Evolutionary conservation across 441 rosid genomes (phyloP).

Genomic region (Croton setiger): DNA sequence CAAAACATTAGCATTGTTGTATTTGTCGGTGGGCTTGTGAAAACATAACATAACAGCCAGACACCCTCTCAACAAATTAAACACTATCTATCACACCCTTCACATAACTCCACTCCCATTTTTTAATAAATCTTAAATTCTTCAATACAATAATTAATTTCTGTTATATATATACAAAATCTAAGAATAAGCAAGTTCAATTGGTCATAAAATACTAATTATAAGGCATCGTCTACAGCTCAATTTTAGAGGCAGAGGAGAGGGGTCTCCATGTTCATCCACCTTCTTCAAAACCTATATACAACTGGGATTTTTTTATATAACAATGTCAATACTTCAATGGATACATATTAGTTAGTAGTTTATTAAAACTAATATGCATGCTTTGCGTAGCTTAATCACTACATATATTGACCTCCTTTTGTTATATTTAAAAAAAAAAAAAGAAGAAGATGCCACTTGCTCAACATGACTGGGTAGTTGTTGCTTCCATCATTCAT

Average conservation of each 20-base stretch:
- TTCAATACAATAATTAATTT: not conserved
- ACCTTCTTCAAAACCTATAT: not conserved
- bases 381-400: not conserved
- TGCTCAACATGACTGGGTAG: not conserved
- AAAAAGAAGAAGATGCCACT: not conserved
- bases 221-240: not conserved
- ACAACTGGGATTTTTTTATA: not conserved
- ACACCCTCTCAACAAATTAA: too few species aligned
- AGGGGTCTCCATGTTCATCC: not conserved
- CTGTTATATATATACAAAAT: not conserved
- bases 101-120: not conserved
- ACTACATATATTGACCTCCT: slow-evolving; percentile 8
- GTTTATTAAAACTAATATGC: not conserved
- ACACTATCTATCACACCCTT: too few species aligned
- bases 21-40: too few species aligned
- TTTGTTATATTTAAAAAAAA: not conserved
- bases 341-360: not conserved
- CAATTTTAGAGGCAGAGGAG: not conserved
- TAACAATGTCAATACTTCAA: not conserved
- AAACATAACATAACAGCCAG: too few species aligned
- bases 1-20: too few species aligned
- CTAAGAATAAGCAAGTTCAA: not conserved
- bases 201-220: slow-evolving; percentile 8
- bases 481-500: not conserved
- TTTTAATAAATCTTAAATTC: not conserved